phyloP scores from a whole-genome alignment of 1,139 yeast species.

The Nakaseomyces delphensis region DNA sequence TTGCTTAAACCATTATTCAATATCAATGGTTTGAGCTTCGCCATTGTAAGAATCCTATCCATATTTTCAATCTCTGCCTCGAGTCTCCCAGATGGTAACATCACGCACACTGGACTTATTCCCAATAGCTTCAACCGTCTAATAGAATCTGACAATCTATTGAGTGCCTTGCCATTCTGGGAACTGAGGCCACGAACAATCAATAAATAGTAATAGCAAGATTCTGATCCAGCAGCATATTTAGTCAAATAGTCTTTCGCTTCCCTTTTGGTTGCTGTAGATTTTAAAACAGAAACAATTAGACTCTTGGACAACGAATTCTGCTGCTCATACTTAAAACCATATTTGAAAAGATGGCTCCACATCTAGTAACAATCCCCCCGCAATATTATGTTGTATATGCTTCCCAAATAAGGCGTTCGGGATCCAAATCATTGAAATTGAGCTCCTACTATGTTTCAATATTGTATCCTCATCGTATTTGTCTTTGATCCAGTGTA shows the following conservation, averaged over 20 bases:
- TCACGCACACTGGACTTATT: constrained; percentile 25
- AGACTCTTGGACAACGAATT: constrained; percentile 37
- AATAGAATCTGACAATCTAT: constrained; percentile 19
- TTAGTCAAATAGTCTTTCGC: constrained; percentile 57
- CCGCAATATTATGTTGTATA: too few relatives aligned
- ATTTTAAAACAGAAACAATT: constrained; percentile 58
- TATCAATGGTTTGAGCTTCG: constrained; percentile 23
- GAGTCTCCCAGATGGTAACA: constrained; percentile 21
- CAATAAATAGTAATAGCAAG: constrained; percentile 23
- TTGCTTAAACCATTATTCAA: constrained; percentile 16
- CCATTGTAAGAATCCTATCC: constrained; percentile 19
- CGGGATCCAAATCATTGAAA: background rate
- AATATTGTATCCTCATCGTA: too few relatives aligned
- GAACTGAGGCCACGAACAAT: constrained; percentile 21
- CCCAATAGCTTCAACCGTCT: constrained; percentile 25
- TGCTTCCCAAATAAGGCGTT: too few relatives aligned
- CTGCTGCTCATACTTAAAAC: constrained; percentile 17
- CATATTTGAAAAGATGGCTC: constrained; percentile 8
- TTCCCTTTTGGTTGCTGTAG: constrained; percentile 72
- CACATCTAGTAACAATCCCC: constrained; percentile 9
- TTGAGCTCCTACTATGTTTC: too few relatives aligned
- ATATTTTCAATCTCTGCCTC: constrained; percentile 19
- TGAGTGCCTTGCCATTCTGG: constrained; percentile 11
- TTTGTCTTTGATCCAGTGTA: too few relatives aligned
- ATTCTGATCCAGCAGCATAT: constrained; percentile 33